A percentile compares a stretch with the other conserved stretches of the same genome.
Evolutionary conservation across 2,329 filamentous ascomycete species (phyloP).

Genomic region (Arthrobotrys iridis): DNA sequence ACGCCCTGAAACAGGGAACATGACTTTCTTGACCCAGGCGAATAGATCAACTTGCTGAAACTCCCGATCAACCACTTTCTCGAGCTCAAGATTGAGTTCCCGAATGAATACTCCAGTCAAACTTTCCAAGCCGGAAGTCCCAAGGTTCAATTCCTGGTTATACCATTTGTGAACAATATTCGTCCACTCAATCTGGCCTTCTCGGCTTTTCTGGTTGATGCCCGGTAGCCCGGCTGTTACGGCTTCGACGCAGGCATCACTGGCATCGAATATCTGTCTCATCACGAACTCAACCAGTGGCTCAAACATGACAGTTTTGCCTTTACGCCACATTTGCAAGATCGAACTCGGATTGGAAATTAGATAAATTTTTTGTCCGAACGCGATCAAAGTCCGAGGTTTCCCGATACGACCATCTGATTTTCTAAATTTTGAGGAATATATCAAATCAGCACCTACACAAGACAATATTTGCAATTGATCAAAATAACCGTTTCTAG

Average conservation of each 20-base stretch:
- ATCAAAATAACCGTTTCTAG: no score
- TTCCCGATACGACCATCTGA: slow-evolving; percentile 7
- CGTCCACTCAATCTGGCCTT: slow-evolving; percentile 6
- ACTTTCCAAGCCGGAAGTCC: slow-evolving; percentile 12
- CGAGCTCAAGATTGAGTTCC: slow-evolving; percentile 19
- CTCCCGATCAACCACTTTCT: not conserved
- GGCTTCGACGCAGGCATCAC: not conserved
- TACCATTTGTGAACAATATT: slow-evolving; percentile 31
- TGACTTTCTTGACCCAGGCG: slow-evolving; percentile 38
- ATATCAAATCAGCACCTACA: not conserved
- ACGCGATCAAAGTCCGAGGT: slow-evolving; percentile 26
- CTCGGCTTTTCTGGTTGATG: slow-evolving; percentile 28
- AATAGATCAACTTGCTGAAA: slow-evolving; percentile 35
- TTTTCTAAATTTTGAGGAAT: slow-evolving; percentile 19
- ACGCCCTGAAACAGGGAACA: slow-evolving; percentile 33
- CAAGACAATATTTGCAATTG: no score
- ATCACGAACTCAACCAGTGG: slow-evolving; percentile 13
- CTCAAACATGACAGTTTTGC: slow-evolving; percentile 34
- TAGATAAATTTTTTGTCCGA: slow-evolving; percentile 44
- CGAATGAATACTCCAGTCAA: slow-evolving; percentile 26
- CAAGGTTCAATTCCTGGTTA: slow-evolving; percentile 12
- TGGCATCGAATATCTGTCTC: slow-evolving; percentile 9
- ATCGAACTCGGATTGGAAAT: slow-evolving; percentile 25
- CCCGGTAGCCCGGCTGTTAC: slow-evolving; percentile 1
- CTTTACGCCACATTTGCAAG: slow-evolving; percentile 40